These are phyloP conservation scores for Torrubiella hemipterigena DNA, from an alignment of 2,329 filamentous ascomycete species.

Conservation along the genomic window DNA sequence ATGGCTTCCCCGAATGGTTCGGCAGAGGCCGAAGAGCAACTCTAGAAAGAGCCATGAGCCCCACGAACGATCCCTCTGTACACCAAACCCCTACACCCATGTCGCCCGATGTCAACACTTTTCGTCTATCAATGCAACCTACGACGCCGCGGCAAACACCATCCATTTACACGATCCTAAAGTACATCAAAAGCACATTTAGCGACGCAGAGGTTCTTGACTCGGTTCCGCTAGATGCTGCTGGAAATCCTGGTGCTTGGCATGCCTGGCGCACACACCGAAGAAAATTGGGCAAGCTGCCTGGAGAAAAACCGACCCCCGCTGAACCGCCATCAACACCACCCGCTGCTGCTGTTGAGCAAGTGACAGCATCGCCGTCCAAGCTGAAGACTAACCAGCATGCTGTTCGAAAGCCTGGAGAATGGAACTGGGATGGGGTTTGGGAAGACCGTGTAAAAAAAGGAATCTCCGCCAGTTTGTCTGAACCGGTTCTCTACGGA, in stretches of 20 bases:
- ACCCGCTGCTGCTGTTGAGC: constrained; percentile 5
- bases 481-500: constrained; percentile 71
- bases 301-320: constrained; percentile 8
- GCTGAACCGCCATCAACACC: background rate
- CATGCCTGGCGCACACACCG: constrained; percentile 80
- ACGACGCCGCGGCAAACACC: constrained; percentile 7
- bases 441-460: constrained; percentile 85
- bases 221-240: constrained; percentile 64
- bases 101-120: background rate
- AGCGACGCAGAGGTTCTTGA: constrained; percentile 68
- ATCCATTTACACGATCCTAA: constrained; percentile 56
- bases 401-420: constrained; percentile 48
- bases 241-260: constrained; percentile 85
- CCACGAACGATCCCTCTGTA: background rate
- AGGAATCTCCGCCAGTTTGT: constrained; percentile 63
- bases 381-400: constrained; percentile 1
- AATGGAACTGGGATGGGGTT: constrained; percentile 97
- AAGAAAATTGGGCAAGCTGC: constrained; percentile 17
- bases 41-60: constrained; percentile 7
- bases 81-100: background rate
- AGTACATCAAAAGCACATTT: constrained; percentile 75
- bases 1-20: constrained; percentile 90
- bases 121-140: background rate
- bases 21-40: constrained; percentile 37
- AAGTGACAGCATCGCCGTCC: background rate